Conservation (phyloP, 164 flowering plant genomes). For the Magnolia changhungtana region DNA sequence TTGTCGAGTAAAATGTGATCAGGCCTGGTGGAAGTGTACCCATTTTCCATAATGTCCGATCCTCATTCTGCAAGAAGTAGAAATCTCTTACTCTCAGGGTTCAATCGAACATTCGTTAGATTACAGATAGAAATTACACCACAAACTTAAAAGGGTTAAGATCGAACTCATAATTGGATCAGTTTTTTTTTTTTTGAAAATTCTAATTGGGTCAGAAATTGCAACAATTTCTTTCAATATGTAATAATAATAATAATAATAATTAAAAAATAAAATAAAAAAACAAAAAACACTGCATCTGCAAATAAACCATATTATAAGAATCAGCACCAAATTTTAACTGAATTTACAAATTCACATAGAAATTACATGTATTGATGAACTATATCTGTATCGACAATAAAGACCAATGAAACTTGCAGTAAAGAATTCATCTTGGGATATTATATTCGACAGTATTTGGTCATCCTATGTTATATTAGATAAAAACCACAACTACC, state of each 20-base stretch:
- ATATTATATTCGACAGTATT: too few relatives aligned
- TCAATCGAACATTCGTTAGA: too few relatives aligned
- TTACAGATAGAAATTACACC: neutral
- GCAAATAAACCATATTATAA: neutral
- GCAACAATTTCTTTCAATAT: neutral
- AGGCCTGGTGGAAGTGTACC: constrained; percentile 86
- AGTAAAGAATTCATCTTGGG: neutral
- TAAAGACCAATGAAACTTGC: neutral
- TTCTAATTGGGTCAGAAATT: neutral
- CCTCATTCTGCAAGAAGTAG: constrained; percentile 50
- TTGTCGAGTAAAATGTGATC: constrained; percentile 71
- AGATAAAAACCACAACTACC: too few relatives aligned
- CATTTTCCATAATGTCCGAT: constrained; percentile 60
- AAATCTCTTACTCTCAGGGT: neutral
- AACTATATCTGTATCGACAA: neutral
- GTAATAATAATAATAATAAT: neutral
- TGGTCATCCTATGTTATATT: too few relatives aligned
- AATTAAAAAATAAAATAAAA: too few relatives aligned
- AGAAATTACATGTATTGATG: neutral
- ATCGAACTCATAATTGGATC: too few relatives aligned
- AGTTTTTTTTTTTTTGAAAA: too few relatives aligned
- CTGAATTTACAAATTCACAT: neutral
- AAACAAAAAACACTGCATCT: neutral
- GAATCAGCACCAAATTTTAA: neutral
- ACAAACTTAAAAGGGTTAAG: neutral